phyloP scores from a whole-genome alignment of 768 basidiomycete genomes.

The Panellus pusillus region DNA sequence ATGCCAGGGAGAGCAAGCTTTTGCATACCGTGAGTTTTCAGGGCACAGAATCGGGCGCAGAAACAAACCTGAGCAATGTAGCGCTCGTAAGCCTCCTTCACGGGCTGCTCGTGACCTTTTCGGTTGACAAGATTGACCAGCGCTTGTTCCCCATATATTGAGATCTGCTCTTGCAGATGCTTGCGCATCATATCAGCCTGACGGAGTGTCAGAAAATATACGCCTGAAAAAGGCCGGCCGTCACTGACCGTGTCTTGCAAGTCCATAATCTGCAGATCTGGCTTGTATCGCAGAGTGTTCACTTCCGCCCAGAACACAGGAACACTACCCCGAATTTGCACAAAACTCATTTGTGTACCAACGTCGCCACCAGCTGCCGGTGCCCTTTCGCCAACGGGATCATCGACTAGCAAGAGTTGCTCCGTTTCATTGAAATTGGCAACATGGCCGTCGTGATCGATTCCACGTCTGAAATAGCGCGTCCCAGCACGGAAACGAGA shows the following conservation, averaged over 20 bases:
- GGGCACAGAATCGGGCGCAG: not conserved
- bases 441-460: slow-evolving; percentile 86
- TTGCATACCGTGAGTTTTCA: slow-evolving; percentile 7
- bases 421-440: slow-evolving; percentile 99
- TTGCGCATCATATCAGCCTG: slow-evolving; percentile 69
- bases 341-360: slow-evolving; percentile 74
- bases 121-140: slow-evolving; percentile 94
- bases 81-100: slow-evolving; percentile 94
- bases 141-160: slow-evolving; percentile 73
- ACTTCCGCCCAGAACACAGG: slow-evolving; percentile 97
- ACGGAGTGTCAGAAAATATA: slow-evolving; percentile 1
- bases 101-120: slow-evolving; percentile 86
- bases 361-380: slow-evolving; percentile 45
- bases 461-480: slow-evolving; percentile 92
- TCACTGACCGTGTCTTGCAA: slow-evolving; percentile 69
- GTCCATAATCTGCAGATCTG: slow-evolving; percentile 96
- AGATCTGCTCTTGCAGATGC: slow-evolving; percentile 74
- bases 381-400: slow-evolving; percentile 39
- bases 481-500: slow-evolving; percentile 95
- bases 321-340: slow-evolving; percentile 91
- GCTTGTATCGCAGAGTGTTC: slow-evolving; percentile 93
- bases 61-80: slow-evolving; percentile 59
- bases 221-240: not conserved
- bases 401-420: slow-evolving; percentile 83
- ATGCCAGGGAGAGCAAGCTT: slow-evolving; percentile 69